Evolutionary conservation across 208 protist genomes (phyloP).

Genomic region (Trichomonas tenax): DNA sequence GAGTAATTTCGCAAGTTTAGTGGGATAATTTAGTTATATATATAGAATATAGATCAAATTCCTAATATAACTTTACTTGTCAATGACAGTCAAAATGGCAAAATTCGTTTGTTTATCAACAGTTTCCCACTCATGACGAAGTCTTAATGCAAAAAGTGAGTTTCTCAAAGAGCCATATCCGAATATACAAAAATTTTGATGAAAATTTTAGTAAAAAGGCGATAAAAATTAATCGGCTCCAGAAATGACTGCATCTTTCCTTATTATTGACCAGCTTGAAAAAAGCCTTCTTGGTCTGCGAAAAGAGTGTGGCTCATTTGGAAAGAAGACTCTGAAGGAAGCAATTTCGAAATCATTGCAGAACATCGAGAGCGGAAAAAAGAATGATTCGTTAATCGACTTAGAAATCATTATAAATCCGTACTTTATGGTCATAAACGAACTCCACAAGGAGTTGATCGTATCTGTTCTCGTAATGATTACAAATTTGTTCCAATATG

Average conservation of each 20-base stretch:
- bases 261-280: neutral
- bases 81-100: too few relatives aligned
- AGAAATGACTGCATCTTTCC: neutral
- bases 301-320: neutral
- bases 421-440: neutral
- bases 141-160: too few relatives aligned
- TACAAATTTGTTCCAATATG: neutral
- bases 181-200: too few relatives aligned
- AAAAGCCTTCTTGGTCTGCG: neutral
- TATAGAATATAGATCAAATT: too few relatives aligned
- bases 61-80: too few relatives aligned
- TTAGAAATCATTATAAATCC: neutral
- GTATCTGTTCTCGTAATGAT: neutral
- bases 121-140: too few relatives aligned
- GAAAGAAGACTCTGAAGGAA: neutral
- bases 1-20: too few relatives aligned
- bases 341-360: neutral
- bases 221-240: too few relatives aligned
- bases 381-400: neutral
- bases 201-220: too few relatives aligned
- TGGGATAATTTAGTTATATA: too few relatives aligned
- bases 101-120: too few relatives aligned
- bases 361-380: neutral
- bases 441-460: neutral
- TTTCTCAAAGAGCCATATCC: too few relatives aligned